Evolutionary conservation across 495 filamentous ascomycete species (phyloP), one percentile per base, ranked within the genome.

Genomic region (Aspergillus conjunctus): DNA sequence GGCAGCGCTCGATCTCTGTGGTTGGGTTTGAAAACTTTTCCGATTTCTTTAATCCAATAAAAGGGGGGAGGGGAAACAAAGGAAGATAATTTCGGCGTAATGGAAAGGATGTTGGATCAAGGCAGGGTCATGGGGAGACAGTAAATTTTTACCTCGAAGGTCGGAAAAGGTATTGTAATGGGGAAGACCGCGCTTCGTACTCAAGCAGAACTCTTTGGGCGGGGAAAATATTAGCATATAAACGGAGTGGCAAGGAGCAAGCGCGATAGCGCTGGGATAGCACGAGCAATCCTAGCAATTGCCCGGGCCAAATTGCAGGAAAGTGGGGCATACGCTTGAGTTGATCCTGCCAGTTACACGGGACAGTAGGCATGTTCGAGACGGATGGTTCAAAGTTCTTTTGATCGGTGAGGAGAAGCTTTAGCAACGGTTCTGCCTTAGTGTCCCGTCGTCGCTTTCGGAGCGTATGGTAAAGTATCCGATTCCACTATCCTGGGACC

Each of bases 91-190:
- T 18, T n/a, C 26, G 41, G 20, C 22, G 31, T 30, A 33, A 58
- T 49, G n/a, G 20, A 17, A 18, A 20, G 17, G 20, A 20, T 46
- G n/a, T 12, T 18, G 33, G 30, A 31, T 26, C 1, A 34, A 41
- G 26, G 43, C 41, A 56, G 60, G 22, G 44, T n/a, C 51, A 30
- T 22, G 52, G 62, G 51, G 54, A 61, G n/a, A 37, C 17, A 50
- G 20, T 41, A 17, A 54, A 26, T 34, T 32, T 30, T 66, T 83
- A 90, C 88, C 90, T 84, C 90, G 87, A 74, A 88, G 82, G 72
- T 93, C 89, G 58, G 90, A 91, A 51, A 90, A 81, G 60, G 91
- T 86, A 64, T 87, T 85, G 68, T 85, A 93, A 48, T 82, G 72
- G 26, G 90, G 90, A 48, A 76, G 66, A 32, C 76, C 71, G 18